Base-by-base conservation (phyloP, 2,329 filamentous ascomycete genomes). In the Phialocephala subalpina region DNA sequence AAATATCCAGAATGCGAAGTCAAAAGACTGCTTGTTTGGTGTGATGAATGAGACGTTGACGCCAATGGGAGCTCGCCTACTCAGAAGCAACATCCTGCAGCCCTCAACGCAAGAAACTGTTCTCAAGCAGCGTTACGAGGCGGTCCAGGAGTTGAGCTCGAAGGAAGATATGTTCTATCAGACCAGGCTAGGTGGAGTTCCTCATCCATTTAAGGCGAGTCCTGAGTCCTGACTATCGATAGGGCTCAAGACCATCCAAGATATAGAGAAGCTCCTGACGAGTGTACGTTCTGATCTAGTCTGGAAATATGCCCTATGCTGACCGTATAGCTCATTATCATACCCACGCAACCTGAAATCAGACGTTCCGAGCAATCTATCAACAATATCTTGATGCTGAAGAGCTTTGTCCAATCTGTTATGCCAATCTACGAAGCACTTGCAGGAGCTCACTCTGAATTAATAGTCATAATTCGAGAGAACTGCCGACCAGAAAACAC, bases 111-210 rank as follows among this genome's bases (percentile, higher is more conserved):
- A 90, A 62, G 79, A 85, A 3, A 81, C 84, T 2, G 90, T 92
- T 16, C 85, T 99, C 18, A 81, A 80, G 1, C 88, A 86, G 36
- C 87, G 96, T 3, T 95, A 94, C 69, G 91, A 96, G 73, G 93
- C 94, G 0, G 81, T 99, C 0, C 89, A 93, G 65, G 95, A 98
- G 77, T 79, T 99, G 22, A 89, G 90, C 1, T 87, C 84, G 0
- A 94, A 92, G 61, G 93, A 97, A 75, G 92, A 94, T 52, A 92
- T 97, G 85, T 97, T 97, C 78, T 88, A 87, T 58, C 87, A 89
- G 58, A 86, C 92, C 33, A 88, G 93, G 60, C 85, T 90, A 79
- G 88, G 92, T 90, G 70, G 59, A 78, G 67, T 35, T 16, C 14
- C 29, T 11, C 16, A 49, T 35, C 16, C 9, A 8, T 38, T 29